Base-by-base conservation (phyloP, 139 green algal genomes). In the Chlamydomonas sp. region DNA sequence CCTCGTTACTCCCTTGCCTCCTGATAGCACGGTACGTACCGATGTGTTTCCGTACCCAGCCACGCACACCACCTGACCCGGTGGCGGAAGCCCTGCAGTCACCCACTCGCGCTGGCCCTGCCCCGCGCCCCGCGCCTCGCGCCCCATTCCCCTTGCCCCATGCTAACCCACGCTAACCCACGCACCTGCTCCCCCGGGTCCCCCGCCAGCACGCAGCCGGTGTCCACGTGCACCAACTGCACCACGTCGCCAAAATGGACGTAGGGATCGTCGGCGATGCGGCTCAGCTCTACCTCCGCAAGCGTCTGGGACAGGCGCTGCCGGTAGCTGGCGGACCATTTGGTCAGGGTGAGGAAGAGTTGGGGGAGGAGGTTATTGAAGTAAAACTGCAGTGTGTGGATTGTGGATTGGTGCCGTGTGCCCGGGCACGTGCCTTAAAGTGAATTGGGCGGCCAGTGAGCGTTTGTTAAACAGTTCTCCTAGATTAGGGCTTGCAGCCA, bases 231-330 rank as follows among this genome's bases (percentile, higher is more conserved):
- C 58, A 93, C 82, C 61, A 94, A 57, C 85, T 90, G 92, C 78
- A 96, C 10, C 18, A 95, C 77, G 66, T 96, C 94, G 2, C 93
- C 94, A 82, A 94, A 94, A 83, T 95, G 94, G 31, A 96, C 88
- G 83, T 91, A 95, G 2, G 66, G 77, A 85, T 95, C 94, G 15
- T 93, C 90, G 15, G 77, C 68, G 2, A 91, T 77, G 7, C 81
- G 90, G 59, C 88, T 94, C 15, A 95, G 90, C 81, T 95, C 88
- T 4, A 95, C 89, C 49, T 92, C 87, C 1, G 76, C 67, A 4
- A 95, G 83, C 12, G 90, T 87, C 59, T 63, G 77, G 14, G 58
- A 16, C 87, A 96, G 92, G 49, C 93, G 88, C 59, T 91, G 59
- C 20, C 92, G 80, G 84, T 88, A 94, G 63, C 92, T 96, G 89